Base-by-base conservation (phyloP, 1,284 basidiomycete species). In the Trametes pubescens region DNA sequence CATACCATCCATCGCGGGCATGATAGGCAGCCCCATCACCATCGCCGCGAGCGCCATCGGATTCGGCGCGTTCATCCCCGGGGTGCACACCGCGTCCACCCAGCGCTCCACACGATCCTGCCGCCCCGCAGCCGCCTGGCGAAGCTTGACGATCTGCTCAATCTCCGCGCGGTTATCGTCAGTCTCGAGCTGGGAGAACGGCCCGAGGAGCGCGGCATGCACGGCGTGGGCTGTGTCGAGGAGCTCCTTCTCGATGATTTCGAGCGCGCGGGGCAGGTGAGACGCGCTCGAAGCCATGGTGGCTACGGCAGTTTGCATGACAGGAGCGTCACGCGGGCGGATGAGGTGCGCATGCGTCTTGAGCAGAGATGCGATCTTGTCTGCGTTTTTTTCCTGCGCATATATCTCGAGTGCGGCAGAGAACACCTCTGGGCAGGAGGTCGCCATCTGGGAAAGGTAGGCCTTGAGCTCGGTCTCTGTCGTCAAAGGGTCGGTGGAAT, bases 1-100 rank as follows among this genome's bases (percentile, higher is more conserved):
- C 8, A 74, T 77, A 0, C 82, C 82, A 32, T 80, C 76, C 34
- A 78, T 72, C 10, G 74, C 77, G 0, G 77, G 75, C 11, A 81
- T 72, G 13, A 82, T 69, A 34, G 87, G 86, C 9, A 90, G 70
- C 0, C 87, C 88, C 77, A 89, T 87, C 80, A 90, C 83, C 80
- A 89, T 82, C n/a, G 87, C 87, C 0, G 88, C 86, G 60, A 90
- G 82, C 2, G 85, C 81, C 78, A 89, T 80, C 0, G 86, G 86
- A 62, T 85, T 77, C 22, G 82, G 58, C 1, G 77, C 72, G 0
- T 75, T 73, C 7, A 69, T 57, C 0, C 78, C 75, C 0, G 82
- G 80, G 0, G 86, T 84, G 7, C 76, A 64, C 14, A 86, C 74
- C 16, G 78, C 74, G 40, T 85, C 85, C 3, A 83, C 81, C 87